Conservation (phyloP, 2,329 filamentous ascomycete species). For the Fusarium nelsonii region DNA sequence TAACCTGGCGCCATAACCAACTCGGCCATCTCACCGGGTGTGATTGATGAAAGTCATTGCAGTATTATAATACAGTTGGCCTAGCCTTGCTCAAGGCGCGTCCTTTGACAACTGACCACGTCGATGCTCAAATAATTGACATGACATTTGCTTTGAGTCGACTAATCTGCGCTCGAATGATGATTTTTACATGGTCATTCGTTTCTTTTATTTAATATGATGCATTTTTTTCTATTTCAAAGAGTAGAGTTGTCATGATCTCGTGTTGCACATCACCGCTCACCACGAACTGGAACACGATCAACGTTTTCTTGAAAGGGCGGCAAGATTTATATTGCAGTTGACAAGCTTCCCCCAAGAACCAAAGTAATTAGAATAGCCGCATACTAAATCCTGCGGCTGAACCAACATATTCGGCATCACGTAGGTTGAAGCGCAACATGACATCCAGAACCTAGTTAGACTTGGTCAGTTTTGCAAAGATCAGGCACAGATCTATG, state of each 20-base stretch:
- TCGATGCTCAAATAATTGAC: neutral
- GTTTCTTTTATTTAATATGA: too few species aligned
- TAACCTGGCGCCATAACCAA: slow-evolving; percentile 55
- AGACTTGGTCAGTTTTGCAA: neutral
- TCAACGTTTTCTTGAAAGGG: neutral
- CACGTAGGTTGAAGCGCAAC: neutral
- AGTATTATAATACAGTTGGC: rapidly evolving
- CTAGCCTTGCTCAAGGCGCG: too few species aligned
- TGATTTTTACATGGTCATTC: too few species aligned
- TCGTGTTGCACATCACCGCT: neutral
- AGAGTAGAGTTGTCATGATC: neutral
- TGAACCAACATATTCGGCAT: neutral
- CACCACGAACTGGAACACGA: neutral
- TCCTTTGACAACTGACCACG: too few species aligned
- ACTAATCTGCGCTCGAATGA: too few species aligned
- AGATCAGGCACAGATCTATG: neutral
- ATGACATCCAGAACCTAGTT: neutral
- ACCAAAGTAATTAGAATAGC: neutral
- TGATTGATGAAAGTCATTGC: rapidly evolving
- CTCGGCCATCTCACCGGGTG: slow-evolving; percentile 52
- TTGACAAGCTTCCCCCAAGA: neutral
- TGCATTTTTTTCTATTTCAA: neutral
- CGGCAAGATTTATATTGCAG: neutral
- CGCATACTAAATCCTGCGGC: too few species aligned
- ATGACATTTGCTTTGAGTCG: neutral